phyloP scores from a whole-genome alignment of 352 stramenopile species.

The Globisporangium radiosum region DNA sequence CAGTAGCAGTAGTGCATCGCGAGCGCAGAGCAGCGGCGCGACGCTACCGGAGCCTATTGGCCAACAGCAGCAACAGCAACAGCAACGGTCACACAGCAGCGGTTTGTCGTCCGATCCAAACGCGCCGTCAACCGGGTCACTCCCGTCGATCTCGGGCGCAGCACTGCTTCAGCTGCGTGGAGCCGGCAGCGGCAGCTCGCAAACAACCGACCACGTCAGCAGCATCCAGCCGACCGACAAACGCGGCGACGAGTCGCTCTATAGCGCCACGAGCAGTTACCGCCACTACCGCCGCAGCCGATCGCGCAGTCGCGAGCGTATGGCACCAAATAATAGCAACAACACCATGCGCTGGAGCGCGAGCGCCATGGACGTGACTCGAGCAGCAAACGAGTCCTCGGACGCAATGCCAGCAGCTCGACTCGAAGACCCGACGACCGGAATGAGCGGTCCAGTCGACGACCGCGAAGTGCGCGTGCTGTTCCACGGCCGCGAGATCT shows the following conservation, averaged over 20 bases:
- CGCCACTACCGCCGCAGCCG: slow-evolving; percentile 19
- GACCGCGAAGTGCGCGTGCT: slow-evolving; percentile 51
- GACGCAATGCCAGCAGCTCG: slow-evolving; percentile 6
- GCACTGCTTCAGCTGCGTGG: slow-evolving; percentile 28
- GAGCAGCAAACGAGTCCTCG: not conserved
- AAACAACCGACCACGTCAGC: slow-evolving; percentile 3
- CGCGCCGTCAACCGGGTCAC: slow-evolving; percentile 1
- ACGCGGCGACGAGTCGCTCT: slow-evolving; percentile 4
- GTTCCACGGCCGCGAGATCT: slow-evolving; percentile 70
- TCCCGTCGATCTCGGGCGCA: slow-evolving; percentile 40
- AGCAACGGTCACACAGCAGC: not conserved
- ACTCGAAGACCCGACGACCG: slow-evolving; percentile 10
- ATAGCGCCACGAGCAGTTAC: not conserved
- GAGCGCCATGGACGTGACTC: not conserved
- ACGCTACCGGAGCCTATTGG: not conserved
- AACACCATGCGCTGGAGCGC: slow-evolving; percentile 8
- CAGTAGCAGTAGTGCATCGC: not conserved
- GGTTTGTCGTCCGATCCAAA: not conserved
- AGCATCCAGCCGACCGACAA: slow-evolving; percentile 11
- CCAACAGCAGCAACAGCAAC: slow-evolving; percentile 3
- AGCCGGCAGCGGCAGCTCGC: slow-evolving; percentile 7
- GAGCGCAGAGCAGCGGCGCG: slow-evolving; percentile 2
- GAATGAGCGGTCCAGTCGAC: slow-evolving; percentile 22
- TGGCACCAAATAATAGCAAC: slow-evolving; percentile 18
- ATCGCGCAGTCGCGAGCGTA: slow-evolving; percentile 24